phyloP scores from a whole-genome alignment of 106 monocot genomes.

The Apostasia shenzhenica region DNA sequence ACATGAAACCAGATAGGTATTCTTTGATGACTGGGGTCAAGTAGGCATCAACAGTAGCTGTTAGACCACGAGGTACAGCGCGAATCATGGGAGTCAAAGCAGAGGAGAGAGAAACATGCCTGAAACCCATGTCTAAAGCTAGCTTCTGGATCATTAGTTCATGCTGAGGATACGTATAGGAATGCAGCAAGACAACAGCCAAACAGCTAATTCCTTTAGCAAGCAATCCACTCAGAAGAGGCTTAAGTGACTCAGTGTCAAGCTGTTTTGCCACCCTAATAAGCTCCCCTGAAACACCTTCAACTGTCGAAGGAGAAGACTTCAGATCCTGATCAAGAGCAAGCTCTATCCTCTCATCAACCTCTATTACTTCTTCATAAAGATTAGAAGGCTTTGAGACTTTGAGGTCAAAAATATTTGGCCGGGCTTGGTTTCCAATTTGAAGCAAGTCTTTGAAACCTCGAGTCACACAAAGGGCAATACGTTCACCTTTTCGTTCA shows the following conservation, averaged over 20 bases:
- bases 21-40: conserved; percentile 91
- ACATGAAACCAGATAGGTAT: conserved; percentile 86
- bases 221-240: conserved; percentile 52
- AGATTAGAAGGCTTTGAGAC: conserved; percentile 82
- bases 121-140: conserved; percentile 70
- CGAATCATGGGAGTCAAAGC: conserved; percentile 93
- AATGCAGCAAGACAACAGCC: conserved; percentile 90
- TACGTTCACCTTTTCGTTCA: conserved; percentile 87
- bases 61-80: conserved; percentile 85
- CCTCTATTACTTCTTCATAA: conserved; percentile 91
- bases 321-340: conserved; percentile 30
- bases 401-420: conserved; percentile 84
- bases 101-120: conserved; percentile 88
- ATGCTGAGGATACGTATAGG: conserved; percentile 88
- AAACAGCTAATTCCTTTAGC: conserved; percentile 80
- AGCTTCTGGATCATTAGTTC: conserved; percentile 60
- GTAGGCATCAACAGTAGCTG: conserved; percentile 91
- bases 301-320: conserved; percentile 17
- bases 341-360: conserved; percentile 84
- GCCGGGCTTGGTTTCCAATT: conserved; percentile 93
- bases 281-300: conserved; percentile 81
- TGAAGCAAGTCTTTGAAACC: conserved; percentile 90
- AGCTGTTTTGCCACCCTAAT: conserved; percentile 61
- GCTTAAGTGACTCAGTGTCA: conserved; percentile 50
- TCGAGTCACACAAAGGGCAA: conserved; percentile 81